phyloP scores from a whole-genome alignment of 2,329 filamentous ascomycete species.

The Cladosporium oxysporum region DNA sequence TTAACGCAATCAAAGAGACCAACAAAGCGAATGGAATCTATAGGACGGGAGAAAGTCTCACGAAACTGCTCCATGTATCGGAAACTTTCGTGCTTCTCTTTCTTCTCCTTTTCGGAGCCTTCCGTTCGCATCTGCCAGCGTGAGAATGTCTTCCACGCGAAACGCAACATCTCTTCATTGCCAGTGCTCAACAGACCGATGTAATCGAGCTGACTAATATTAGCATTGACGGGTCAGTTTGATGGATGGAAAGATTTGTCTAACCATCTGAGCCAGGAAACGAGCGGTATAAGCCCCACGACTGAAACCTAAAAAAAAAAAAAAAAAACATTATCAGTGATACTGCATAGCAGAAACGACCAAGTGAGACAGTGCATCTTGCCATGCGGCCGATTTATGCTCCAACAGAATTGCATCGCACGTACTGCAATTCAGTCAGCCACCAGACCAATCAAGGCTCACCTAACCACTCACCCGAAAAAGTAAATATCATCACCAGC shows the following conservation, averaged over 20 bases:
- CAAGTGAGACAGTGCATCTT: neutral
- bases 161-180: conserved; percentile 81
- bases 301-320: conserved; percentile 35
- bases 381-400: neutral
- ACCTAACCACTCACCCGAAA: conserved; percentile 26
- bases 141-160: conserved; percentile 80
- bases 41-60: conserved; percentile 76
- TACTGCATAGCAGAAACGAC: neutral
- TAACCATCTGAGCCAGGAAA: conserved; percentile 60
- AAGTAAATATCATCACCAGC: conserved; percentile 38
- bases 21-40: conserved; percentile 72
- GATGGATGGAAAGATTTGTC: neutral
- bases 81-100: conserved; percentile 61
- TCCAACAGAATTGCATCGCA: neutral
- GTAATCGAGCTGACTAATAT: conserved; percentile 62
- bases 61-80: conserved; percentile 76
- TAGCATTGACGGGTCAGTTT: conserved; percentile 46
- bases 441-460: neutral
- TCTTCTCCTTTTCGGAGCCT: conserved; percentile 47
- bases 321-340: neutral
- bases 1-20: conserved; percentile 84
- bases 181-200: conserved; percentile 77
- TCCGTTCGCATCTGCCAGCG: conserved; percentile 67
- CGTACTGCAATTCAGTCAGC: conserved; percentile 6
- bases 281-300: conserved; percentile 39